Evolutionary conservation across 768 basidiomycete species (phyloP).

Genomic region (Tulasnella calospora): DNA sequence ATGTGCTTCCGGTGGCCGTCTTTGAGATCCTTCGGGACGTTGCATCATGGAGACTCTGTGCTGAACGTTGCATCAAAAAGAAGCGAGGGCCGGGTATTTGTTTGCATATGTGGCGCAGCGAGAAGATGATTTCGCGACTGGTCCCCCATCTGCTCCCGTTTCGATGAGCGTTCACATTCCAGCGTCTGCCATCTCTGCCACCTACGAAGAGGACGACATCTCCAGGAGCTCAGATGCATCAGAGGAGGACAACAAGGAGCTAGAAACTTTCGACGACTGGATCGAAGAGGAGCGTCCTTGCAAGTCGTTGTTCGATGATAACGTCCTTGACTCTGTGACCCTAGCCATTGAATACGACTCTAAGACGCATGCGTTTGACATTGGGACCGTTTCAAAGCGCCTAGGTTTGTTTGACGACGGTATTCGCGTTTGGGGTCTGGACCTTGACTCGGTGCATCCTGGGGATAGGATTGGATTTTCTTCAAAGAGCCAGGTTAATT

Average conservation of each 20-base stretch:
- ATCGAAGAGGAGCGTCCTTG: conserved; percentile 41
- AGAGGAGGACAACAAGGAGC: conserved; percentile 26
- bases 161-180: conserved; percentile 23
- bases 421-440: background rate
- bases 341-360: conserved; percentile 62
- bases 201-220: conserved; percentile 18
- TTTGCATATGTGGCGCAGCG: background rate
- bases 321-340: conserved; percentile 51
- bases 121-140: background rate
- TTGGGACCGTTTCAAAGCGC: conserved; percentile 47
- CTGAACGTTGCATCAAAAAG: background rate
- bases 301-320: conserved; percentile 71
- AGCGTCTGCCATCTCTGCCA: conserved; percentile 7
- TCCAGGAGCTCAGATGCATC: conserved; percentile 17
- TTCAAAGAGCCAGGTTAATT: conserved; percentile 73
- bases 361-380: conserved; percentile 54
- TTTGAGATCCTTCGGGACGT: background rate
- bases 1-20: background rate
- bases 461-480: conserved; percentile 63
- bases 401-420: conserved; percentile 47
- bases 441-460: background rate
- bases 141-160: background rate
- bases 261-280: conserved; percentile 74
- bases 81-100: background rate
- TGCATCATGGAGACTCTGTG: background rate